Evolutionary conservation across 164 flowering plant species (phyloP).

Genomic region (Vitis rupestris): DNA sequence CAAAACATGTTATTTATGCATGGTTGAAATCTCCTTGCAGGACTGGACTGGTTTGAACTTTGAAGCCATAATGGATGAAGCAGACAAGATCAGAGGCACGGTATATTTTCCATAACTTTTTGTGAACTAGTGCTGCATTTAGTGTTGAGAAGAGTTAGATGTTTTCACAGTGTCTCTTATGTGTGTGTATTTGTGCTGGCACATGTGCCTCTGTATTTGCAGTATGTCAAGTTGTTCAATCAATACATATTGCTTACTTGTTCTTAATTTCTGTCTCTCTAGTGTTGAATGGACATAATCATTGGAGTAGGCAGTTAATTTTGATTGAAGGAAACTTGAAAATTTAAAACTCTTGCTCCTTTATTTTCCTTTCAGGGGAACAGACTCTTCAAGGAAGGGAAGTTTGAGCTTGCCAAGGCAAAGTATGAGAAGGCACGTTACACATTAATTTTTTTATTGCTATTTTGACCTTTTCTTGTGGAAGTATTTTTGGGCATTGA

Average conservation of each 20-base stretch:
- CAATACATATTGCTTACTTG: not conserved
- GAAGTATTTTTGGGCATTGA: not conserved
- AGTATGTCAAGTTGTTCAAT: not conserved
- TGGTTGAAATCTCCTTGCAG: conserved; percentile 39
- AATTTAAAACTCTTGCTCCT: conserved; percentile 4
- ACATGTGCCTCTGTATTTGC: not conserved
- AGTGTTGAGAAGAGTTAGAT: not conserved
- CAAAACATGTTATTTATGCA: not conserved
- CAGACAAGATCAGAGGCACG: conserved; percentile 83
- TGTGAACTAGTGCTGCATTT: not conserved
- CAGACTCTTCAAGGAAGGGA: conserved; percentile 94
- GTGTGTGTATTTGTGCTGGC: not conserved
- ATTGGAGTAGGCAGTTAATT: not conserved
- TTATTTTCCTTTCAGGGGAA: conserved; percentile 65
- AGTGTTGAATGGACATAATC: not conserved
- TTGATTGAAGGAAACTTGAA: not conserved
- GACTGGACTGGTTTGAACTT: conserved; percentile 95
- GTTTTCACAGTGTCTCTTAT: not conserved
- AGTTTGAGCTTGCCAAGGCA: conserved; percentile 93
- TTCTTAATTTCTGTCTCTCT: not conserved
- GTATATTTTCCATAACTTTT: conserved; percentile 32
- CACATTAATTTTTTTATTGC: too few species aligned
- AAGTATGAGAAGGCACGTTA: conserved; percentile 84
- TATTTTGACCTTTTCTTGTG: too few species aligned
- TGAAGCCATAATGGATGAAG: conserved; percentile 81